Evolutionary conservation across 257 asterid species (phyloP), one percentile per base, ranked within the genome.

Genomic region (Euphrasia confusa): DNA sequence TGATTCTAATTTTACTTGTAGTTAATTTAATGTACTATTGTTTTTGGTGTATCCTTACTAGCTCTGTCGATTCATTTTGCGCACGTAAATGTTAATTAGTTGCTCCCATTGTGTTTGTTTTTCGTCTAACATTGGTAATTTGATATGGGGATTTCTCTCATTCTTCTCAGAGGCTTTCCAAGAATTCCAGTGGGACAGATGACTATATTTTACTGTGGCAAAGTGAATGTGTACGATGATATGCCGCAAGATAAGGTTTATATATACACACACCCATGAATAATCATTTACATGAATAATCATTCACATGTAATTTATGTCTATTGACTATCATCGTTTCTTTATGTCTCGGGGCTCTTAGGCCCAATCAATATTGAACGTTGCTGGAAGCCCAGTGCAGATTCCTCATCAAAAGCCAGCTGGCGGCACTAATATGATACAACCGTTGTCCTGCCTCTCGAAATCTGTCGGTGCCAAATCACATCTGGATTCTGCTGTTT

Each of bases 171-270:
- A 73, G 76, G 56, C 57, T 18, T 71, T 39, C 58, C 79, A 30
- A 73, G 68, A 62, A 69, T 61, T 28, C 72, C 74, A 15, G 79
- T 33, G 33, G 87, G 89, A 64, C 94, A 85, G 70, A 85, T 85
- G 94, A 75, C 89, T n/a, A 80, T 85, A 69, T 85, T 85, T 75
- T 85, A 85, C 61, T 69, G 82, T 13, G 94, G 94, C 49, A 68
- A 79, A 68, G 80, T 85, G 68, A 80, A 82, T 70, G 94, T 85
- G 44, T 85, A 80, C 45, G 85, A 85, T 69, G 84, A 80, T 71
- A 69, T 85, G 70, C 81, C 94, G 37, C 68, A 67, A 58, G 76
- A 80, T 42, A 85, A 82, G 94, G 94, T 85, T 73, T 64, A 0
- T 37, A 37, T 33, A 33, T 37, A 7, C 8, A 35, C 8, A 35